Percentiles rank a stretch among this genome's conserved stretches.
phyloP scores from a whole-genome alignment of 352 stramenopile genomes.

The Achlya hypogyna region DNA sequence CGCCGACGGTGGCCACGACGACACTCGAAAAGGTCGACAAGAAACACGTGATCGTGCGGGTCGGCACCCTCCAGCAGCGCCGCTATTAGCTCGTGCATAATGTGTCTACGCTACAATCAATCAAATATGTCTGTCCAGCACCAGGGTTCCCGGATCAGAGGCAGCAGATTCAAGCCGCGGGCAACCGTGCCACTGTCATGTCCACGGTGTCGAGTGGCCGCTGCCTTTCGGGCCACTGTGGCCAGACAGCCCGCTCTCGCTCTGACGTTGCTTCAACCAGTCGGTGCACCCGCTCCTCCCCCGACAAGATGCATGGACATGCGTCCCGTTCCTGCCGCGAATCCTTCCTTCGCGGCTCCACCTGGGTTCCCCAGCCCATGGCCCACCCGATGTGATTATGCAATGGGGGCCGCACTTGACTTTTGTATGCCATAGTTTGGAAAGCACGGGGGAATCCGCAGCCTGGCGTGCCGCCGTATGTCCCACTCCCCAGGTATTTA shows the following conservation, averaged over 20 bases:
- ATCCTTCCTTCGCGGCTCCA: too few species aligned
- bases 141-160: background rate
- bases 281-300: too few species aligned
- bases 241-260: too few species aligned
- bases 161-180: background rate
- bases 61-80: background rate
- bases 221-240: background rate
- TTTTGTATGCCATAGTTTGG: background rate
- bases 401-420: background rate
- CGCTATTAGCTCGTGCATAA: background rate
- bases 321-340: too few species aligned
- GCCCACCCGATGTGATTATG: too few species aligned
- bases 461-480: background rate
- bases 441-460: background rate
- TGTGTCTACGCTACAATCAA: background rate
- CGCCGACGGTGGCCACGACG: background rate
- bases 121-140: background rate
- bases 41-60: slow-evolving; percentile 1
- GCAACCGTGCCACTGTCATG: background rate
- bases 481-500: background rate
- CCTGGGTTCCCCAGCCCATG: too few species aligned
- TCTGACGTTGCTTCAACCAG: too few species aligned
- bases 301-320: too few species aligned
- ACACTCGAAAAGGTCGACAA: slow-evolving; percentile 19
- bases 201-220: background rate